Evolutionary conservation across 371 early-diverging fungal species (phyloP).

Genomic region (Mucor circinelloides): DNA sequence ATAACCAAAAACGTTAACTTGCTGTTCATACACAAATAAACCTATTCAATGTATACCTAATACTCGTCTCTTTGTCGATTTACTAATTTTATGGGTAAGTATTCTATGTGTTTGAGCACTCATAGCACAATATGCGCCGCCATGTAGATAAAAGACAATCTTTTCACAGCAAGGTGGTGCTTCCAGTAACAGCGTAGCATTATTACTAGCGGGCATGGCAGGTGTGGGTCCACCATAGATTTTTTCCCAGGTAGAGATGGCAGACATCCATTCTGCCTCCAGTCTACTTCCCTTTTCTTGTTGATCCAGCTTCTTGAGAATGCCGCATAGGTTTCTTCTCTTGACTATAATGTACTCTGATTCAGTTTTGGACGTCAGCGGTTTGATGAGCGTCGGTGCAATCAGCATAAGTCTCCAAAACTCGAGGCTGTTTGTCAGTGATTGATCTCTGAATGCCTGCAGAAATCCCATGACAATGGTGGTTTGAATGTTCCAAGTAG

Average conservation of each 20-base stretch:
- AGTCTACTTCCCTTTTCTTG: slow-evolving; percentile 29
- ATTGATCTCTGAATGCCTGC: slow-evolving; percentile 39
- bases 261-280: slow-evolving; percentile 43
- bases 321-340: slow-evolving; percentile 26
- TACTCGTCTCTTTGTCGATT: slow-evolving; percentile 46
- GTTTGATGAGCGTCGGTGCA: slow-evolving; percentile 28
- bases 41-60: slow-evolving; percentile 39
- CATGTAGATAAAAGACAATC: slow-evolving; percentile 67
- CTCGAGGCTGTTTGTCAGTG: slow-evolving; percentile 30
- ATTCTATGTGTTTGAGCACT: slow-evolving; percentile 62
- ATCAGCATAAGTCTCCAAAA: slow-evolving; percentile 39
- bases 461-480: slow-evolving; percentile 38
- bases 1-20: neutral
- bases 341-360: slow-evolving; percentile 26
- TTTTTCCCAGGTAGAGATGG: slow-evolving; percentile 28
- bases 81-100: slow-evolving; percentile 59
- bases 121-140: slow-evolving; percentile 67
- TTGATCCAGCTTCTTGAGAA: slow-evolving; percentile 26
- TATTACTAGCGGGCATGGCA: neutral
- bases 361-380: slow-evolving; percentile 28
- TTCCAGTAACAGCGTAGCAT: neutral
- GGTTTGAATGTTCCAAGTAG: slow-evolving; percentile 43
- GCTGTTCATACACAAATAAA: neutral
- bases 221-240: slow-evolving; percentile 16
- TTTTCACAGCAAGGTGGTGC: slow-evolving; percentile 37